Evolutionary conservation across 2,329 filamentous ascomycete genomes (phyloP).

Genomic region (Colletotrichum spinosum): DNA sequence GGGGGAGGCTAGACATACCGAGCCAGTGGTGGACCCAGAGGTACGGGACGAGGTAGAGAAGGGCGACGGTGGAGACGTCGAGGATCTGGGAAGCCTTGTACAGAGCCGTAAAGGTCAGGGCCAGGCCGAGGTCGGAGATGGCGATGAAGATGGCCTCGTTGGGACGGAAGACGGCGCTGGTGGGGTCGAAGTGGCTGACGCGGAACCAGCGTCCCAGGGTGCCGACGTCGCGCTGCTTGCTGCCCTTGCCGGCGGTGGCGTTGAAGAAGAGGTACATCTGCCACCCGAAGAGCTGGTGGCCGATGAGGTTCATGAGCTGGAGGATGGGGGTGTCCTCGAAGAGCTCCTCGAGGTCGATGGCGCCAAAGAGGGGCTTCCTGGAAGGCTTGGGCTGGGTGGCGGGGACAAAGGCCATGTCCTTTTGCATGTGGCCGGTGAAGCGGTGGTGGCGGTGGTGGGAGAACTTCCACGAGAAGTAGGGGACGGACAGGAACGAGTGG

Average conservation of each 20-base stretch:
- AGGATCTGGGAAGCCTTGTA: conserved; percentile 64
- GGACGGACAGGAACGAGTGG: conserved; percentile 75
- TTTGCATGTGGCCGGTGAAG: conserved; percentile 75
- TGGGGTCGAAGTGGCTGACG: conserved; percentile 71
- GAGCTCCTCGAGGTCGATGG: conserved; percentile 62
- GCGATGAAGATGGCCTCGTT: conserved; percentile 67
- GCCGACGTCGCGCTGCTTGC: conserved; percentile 56
- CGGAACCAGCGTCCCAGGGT: conserved; percentile 52
- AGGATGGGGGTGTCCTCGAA: conserved; percentile 73
- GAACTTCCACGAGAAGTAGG: conserved; percentile 80
- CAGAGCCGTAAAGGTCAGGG: conserved; percentile 61
- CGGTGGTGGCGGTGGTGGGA: conserved; percentile 78
- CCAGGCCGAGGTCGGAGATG: conserved; percentile 70
- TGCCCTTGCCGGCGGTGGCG: conserved; percentile 60
- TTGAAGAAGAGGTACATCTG: conserved; percentile 73
- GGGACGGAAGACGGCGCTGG: conserved; percentile 69
- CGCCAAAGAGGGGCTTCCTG: conserved; percentile 48
- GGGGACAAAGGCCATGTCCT: conserved; percentile 75
- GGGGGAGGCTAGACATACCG: conserved; percentile 51
- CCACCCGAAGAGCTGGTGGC: conserved; percentile 75
- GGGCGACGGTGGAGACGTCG: conserved; percentile 66
- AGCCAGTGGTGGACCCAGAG: conserved; percentile 80
- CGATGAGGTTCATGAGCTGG: conserved; percentile 64
- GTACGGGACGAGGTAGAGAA: conserved; percentile 74
- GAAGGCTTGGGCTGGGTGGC: conserved; percentile 53